Evolutionary conservation across 768 basidiomycete species (phyloP), one percentile per base, ranked within the genome.

Genomic region (Macrolepiota albuminosa): DNA sequence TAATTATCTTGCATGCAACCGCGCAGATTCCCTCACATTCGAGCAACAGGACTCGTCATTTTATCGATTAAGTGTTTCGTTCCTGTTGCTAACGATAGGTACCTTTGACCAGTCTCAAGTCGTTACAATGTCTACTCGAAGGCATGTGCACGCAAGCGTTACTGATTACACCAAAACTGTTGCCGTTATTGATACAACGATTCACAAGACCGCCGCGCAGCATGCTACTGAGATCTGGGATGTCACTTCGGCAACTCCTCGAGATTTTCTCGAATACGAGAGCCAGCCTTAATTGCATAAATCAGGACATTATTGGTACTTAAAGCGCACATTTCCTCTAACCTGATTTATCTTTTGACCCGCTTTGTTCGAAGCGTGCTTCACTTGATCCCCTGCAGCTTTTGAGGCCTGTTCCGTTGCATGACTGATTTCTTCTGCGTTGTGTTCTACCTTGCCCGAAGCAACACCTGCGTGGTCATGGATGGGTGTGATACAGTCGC

Each of bases 331-430:
- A 36, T 6, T 16, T 10, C 21, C 13, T 68, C 8, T 59, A 4
- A 76, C 79, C 72, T 80, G 70, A 45, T 76, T 73, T 6, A 70
- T 69, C 61, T 78, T 80, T 62, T 78, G 71, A 31, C 69, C 66
- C 4, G 72, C 73, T 0, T 63, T 61, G 8, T 70, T 64, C 3
- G 76, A 65, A 1, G 71, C 68, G 24, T 78, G 69, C 50, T 76
- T 69, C 3, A 74, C 72, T 62, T 78, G 75, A 33, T 75, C 57
- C 53, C 75, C 72, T 0, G 70, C 63, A 29, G 72, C 54, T 24
- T 69, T 65, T 3, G 72, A 59, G 1, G 68, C 68, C 70, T 78
- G 66, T 43, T 73, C 70, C 13, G 70, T 71, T 58, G 75, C 75
- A 58, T 78, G n/a, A 1, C 26, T 65, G 3, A 70, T 72, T 2